Evolutionary conservation across 495 filamentous ascomycete species (phyloP).

Genomic region (Penicillium macrosclerotiorum): DNA sequence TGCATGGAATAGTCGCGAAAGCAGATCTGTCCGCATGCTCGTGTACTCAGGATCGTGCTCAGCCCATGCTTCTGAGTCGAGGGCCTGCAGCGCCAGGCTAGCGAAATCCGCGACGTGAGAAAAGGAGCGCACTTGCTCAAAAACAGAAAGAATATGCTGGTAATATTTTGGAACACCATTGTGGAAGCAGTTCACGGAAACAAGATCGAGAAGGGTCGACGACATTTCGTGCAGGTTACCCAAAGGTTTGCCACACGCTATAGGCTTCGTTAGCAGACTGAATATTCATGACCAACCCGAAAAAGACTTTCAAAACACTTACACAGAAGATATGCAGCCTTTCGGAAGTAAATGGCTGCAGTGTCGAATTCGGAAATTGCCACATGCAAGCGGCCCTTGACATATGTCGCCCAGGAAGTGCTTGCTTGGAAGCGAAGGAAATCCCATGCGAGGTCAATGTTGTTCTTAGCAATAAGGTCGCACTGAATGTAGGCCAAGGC

Average conservation of each 20-base stretch:
- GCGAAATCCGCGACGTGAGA: conserved; percentile 84
- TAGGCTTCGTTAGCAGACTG: conserved; percentile 8
- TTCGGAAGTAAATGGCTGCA: conserved; percentile 76
- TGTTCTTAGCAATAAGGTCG: conserved; percentile 63
- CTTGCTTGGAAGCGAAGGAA: conserved; percentile 66
- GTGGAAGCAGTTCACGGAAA: conserved; percentile 69
- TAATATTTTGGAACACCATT: conserved; percentile 81
- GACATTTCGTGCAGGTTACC: conserved; percentile 50
- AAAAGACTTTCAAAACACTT: conserved; percentile 37
- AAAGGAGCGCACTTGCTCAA: conserved; percentile 70
- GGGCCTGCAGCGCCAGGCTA: conserved; percentile 69
- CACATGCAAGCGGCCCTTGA: conserved; percentile 78
- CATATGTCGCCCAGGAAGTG: conserved; percentile 75
- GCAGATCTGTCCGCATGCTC: conserved; percentile 59
- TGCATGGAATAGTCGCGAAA: conserved; percentile 78
- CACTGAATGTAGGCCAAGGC: conserved; percentile 63
- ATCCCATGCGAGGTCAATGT: conserved; percentile 72
- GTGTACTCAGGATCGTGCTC: conserved; percentile 41
- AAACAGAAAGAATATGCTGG: conserved; percentile 78
- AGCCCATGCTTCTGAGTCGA: conserved; percentile 38
- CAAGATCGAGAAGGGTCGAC: conserved; percentile 65
- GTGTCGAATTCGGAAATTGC: conserved; percentile 66
- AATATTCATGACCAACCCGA: neutral
- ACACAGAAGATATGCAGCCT: conserved; percentile 80
- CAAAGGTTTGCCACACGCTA: conserved; percentile 44